Base-by-base conservation (phyloP, 345 rosid species). In the Draba incana region DNA sequence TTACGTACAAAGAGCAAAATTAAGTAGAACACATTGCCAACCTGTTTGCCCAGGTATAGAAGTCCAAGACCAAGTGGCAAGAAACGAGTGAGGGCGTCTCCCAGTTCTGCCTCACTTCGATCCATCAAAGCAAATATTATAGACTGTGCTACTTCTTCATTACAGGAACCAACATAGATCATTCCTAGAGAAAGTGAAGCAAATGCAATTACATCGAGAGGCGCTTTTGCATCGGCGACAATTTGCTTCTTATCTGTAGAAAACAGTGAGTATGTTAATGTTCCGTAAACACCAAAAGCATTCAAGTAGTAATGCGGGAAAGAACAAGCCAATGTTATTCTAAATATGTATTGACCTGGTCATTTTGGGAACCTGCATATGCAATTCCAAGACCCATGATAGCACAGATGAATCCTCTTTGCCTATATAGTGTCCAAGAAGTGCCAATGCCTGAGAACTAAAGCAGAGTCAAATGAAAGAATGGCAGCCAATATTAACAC, bases 41-140 rank as follows among this genome's bases (percentile, higher is more conserved):
- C 99, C 97, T 92, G 98, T 85, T 92, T 95, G 76, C 97, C 98
- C 12, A 95, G 94, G 78, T 92, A 95, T 55, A 95, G 71, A 76
- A 95, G 98, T 44, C 99, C 98, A 76, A 95, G 97, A 15, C 87
- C 97, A 71, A 95, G 92, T 33, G 96, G 96, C 74, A 92, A 76
- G 76, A 95, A 84, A 62, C 94, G 85, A 43, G 81, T 81, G 58
- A 92, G 87, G 61, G 98, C 91, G 31, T 95, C 97, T 48, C 81
- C 85, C 63, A 92, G 80, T 74, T 92, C 97, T 72, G 96, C 83
- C 71, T 86, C 94, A 44, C 85, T 85, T 59, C 97, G 85, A 75
- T 88, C 94, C 97, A 85, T 89, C 65, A 95, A 74, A 33, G 96
- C 86, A 85, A 84, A 82, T 71, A 88, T 88, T 30, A 95, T 92